phyloP scores from a whole-genome alignment of 2,329 filamentous ascomycete genomes.

The Ophiostoma populinum region DNA sequence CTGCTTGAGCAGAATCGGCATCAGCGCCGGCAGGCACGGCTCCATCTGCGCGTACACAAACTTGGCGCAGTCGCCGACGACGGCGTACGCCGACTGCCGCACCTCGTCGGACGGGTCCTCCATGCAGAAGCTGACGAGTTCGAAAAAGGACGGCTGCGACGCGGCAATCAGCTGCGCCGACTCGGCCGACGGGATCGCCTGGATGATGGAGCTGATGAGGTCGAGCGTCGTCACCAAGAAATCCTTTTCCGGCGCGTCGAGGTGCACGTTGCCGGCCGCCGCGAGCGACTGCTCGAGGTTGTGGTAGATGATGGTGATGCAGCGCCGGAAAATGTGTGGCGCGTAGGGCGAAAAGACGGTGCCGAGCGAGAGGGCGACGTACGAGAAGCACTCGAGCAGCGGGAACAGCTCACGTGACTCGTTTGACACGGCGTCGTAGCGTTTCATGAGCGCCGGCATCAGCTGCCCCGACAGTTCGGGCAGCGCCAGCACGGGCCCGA shows the following conservation, averaged over 20 bases:
- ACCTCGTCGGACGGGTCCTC: conserved; percentile 83
- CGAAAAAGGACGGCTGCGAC: conserved; percentile 73
- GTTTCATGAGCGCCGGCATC: conserved; percentile 80
- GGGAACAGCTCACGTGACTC: conserved; percentile 89
- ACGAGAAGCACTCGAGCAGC: conserved; percentile 88
- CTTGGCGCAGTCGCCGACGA: conserved; percentile 87
- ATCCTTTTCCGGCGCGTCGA: conserved; percentile 84
- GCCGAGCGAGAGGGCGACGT: conserved; percentile 74
- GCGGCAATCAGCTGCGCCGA: conserved; percentile 59
- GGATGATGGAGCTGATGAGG: conserved; percentile 80
- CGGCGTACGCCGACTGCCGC: conserved; percentile 84
- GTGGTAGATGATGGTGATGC: conserved; percentile 77
- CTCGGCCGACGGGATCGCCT: conserved; percentile 60
- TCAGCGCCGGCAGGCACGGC: conserved; percentile 51
- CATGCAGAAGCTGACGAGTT: conserved; percentile 82
- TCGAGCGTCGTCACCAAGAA: conserved; percentile 93
- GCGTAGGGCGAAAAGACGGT: conserved; percentile 73
- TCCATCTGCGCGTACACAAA: conserved; percentile 75
- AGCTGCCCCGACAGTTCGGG: conserved; percentile 67
- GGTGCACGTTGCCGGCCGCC: conserved; percentile 45
- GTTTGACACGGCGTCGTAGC: conserved; percentile 76
- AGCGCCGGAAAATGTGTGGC: conserved; percentile 69
- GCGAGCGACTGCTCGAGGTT: conserved; percentile 71
- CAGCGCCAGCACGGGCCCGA: conserved; percentile 64
- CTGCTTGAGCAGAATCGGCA: conserved; percentile 73